Evolutionary conservation across 495 filamentous ascomycete species (phyloP).

Genomic region (Neurospora hispaniola): DNA sequence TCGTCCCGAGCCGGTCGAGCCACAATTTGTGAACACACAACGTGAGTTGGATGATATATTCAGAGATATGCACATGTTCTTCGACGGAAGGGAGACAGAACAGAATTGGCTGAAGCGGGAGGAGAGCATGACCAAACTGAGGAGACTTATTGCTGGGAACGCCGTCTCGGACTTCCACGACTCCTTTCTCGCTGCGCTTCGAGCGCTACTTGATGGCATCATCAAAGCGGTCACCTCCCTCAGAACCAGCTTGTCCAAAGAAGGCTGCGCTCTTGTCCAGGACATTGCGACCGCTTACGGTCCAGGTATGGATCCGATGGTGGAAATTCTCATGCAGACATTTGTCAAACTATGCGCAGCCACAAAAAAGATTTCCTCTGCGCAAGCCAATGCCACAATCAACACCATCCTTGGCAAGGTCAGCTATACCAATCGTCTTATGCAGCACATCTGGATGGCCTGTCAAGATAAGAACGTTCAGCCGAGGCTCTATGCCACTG

Average conservation of each 20-base stretch:
- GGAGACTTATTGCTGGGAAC: conserved; percentile 74
- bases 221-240: conserved; percentile 79
- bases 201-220: conserved; percentile 73
- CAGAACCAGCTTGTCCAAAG: conserved; percentile 78
- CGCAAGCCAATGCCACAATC: conserved; percentile 66
- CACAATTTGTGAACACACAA: conserved; percentile 66
- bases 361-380: conserved; percentile 82
- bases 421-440: conserved; percentile 63
- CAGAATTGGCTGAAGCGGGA: conserved; percentile 84
- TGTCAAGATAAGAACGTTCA: conserved; percentile 87
- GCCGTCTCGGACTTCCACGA: conserved; percentile 65
- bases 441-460: conserved; percentile 73
- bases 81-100: conserved; percentile 86
- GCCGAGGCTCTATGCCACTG: conserved; percentile 63
- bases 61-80: conserved; percentile 63
- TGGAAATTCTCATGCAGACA: conserved; percentile 81
- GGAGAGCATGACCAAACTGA: conserved; percentile 61
- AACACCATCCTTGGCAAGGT: conserved; percentile 65
- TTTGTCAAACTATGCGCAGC: conserved; percentile 77
- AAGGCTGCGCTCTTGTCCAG: conserved; percentile 74
- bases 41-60: conserved; percentile 79
- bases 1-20: conserved; percentile 61
- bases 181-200: conserved; percentile 56
- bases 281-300: conserved; percentile 71
- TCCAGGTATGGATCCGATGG: conserved; percentile 73